A percentile compares a stretch with the other conserved stretches of the same genome.
Evolutionary conservation across 2,329 filamentous ascomycete species (phyloP).

Genomic region (Venturia oleaginea): DNA sequence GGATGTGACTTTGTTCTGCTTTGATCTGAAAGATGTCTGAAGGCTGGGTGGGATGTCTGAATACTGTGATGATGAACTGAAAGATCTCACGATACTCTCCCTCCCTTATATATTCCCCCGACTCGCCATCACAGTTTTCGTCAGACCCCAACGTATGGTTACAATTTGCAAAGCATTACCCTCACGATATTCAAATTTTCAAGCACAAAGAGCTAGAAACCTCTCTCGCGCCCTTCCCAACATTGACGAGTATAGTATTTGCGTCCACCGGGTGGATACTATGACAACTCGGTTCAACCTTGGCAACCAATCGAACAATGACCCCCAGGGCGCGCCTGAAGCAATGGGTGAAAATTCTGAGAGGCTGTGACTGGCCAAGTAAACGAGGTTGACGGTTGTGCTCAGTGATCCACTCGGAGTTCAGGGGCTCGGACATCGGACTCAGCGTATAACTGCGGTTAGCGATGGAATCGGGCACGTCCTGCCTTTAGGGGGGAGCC

Average conservation of each 20-base stretch:
- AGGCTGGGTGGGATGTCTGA: slow-evolving; percentile 1
- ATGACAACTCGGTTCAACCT: not conserved
- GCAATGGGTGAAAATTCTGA: slow-evolving; percentile 1
- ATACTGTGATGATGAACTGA: not conserved
- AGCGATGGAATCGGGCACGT: not conserved
- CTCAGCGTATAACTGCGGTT: not conserved
- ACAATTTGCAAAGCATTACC: not conserved
- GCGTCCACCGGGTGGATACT: not conserved
- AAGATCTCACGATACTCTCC: not conserved
- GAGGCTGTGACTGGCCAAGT: not conserved
- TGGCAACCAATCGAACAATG: not conserved
- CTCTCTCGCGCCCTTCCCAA: not conserved
- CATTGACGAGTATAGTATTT: not conserved
- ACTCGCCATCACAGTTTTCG: not conserved
- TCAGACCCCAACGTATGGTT: not conserved
- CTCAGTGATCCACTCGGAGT: not conserved
- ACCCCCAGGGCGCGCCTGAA: not conserved
- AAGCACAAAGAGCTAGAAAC: not conserved
- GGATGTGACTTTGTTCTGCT: not conserved
- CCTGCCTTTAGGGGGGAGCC: not conserved
- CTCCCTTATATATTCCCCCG: not conserved
- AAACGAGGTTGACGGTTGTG: not conserved
- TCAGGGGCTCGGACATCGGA: not conserved
- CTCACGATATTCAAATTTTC: not conserved
- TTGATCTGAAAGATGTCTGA: not conserved